phyloP scores from a whole-genome alignment of 176 grass and related monocot species.

The Eleusine coracana region DNA sequence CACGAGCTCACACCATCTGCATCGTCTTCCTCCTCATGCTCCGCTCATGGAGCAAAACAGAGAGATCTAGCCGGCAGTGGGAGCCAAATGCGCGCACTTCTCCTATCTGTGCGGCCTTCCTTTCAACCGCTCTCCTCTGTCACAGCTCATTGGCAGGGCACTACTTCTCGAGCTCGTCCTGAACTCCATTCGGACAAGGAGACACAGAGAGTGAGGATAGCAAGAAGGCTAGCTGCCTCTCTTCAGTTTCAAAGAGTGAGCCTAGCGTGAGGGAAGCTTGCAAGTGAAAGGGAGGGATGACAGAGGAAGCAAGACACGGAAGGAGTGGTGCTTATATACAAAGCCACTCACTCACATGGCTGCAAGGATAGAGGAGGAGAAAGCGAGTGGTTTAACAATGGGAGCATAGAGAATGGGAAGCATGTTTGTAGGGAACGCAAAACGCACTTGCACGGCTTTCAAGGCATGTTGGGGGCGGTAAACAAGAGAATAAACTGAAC shows the following conservation, averaged over 20 bases:
- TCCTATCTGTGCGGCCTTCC: slow-evolving; percentile 38
- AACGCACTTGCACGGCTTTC: slow-evolving; percentile 58
- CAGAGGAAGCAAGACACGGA: slow-evolving; percentile 17
- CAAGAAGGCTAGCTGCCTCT: neutral
- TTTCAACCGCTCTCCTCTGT: neutral
- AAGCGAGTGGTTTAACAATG: slow-evolving; percentile 46
- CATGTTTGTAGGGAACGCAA: slow-evolving; percentile 75
- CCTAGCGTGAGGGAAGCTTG: neutral
- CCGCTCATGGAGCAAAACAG: slow-evolving; percentile 21
- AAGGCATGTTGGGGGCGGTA: slow-evolving; percentile 30
- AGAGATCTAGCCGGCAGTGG: slow-evolving; percentile 46
- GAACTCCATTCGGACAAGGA: slow-evolving; percentile 32
- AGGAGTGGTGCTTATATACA: slow-evolving; percentile 48
- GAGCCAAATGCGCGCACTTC: slow-evolving; percentile 14
- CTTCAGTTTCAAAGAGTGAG: neutral
- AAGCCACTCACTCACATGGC: slow-evolving; percentile 41
- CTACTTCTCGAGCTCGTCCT: slow-evolving; percentile 21
- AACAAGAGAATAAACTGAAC: slow-evolving; percentile 4
- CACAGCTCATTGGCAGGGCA: slow-evolving; percentile 8
- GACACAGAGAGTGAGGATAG: neutral
- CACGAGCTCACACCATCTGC: slow-evolving; percentile 54
- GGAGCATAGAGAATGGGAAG: slow-evolving; percentile 41
- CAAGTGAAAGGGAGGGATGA: neutral
- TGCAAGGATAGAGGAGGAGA: slow-evolving; percentile 11
- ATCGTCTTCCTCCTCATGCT: slow-evolving; percentile 40